phyloP scores from a whole-genome alignment of 768 basidiomycete genomes.

The Amanita brunnescens region DNA sequence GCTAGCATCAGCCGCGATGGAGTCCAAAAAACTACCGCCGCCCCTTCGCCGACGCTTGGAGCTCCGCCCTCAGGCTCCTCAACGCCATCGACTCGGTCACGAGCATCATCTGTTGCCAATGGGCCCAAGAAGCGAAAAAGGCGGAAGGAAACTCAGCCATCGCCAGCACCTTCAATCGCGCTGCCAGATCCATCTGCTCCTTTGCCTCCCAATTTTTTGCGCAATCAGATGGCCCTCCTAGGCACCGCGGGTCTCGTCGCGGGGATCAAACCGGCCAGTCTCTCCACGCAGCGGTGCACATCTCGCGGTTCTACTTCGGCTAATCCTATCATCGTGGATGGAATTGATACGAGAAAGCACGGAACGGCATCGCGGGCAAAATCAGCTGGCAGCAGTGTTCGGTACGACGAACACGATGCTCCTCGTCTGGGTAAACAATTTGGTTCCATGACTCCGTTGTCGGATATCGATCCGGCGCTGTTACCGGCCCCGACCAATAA shows the following conservation, averaged over 20 bases:
- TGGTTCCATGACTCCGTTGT: slow-evolving; percentile 13
- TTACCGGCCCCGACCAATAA: slow-evolving; percentile 44
- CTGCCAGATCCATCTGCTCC: slow-evolving; percentile 57
- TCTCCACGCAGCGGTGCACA: slow-evolving; percentile 27
- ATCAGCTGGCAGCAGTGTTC: slow-evolving; percentile 5
- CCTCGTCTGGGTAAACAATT: slow-evolving; percentile 7
- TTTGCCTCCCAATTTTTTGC: slow-evolving; percentile 58
- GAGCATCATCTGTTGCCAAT: slow-evolving; percentile 13
- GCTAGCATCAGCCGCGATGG: not conserved
- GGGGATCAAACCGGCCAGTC: slow-evolving; percentile 49
- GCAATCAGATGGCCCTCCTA: slow-evolving; percentile 63
- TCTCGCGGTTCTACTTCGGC: slow-evolving; percentile 42
- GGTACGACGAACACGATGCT: slow-evolving; percentile 8
- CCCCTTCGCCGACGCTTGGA: not conserved
- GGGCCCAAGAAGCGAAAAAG: slow-evolving; percentile 27
- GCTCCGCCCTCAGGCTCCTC: slow-evolving; percentile 17
- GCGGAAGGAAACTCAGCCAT: slow-evolving; percentile 35
- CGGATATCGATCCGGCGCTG: slow-evolving; percentile 28
- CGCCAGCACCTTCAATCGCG: slow-evolving; percentile 44
- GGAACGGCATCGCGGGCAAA: not conserved
- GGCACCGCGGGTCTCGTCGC: slow-evolving; percentile 67
- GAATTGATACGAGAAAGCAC: slow-evolving; percentile 22
- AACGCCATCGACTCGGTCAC: slow-evolving; percentile 11
- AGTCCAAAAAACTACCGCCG: too few species aligned
- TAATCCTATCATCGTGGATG: slow-evolving; percentile 67